Evolutionary conservation across 202 grass and related monocot genomes (phyloP), one percentile per base, ranked within the genome.

Genomic region (Setaria viridis): DNA sequence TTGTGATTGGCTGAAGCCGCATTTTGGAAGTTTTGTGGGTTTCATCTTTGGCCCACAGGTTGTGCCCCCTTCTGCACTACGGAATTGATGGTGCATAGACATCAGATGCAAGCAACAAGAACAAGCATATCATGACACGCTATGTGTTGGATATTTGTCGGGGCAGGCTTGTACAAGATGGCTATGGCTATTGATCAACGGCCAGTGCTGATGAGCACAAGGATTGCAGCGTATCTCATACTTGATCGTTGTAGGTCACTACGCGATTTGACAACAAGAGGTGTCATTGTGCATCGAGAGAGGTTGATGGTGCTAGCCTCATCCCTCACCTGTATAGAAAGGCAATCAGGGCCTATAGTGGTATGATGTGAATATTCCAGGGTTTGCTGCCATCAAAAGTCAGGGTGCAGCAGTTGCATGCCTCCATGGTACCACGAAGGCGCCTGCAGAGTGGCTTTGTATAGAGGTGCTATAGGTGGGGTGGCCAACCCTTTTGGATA

Each of bases 391-490:
- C 34, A 50, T 68, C 63, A 10, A 65, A 77, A 42, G 53, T 76
- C 11, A 37, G 65, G 32, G 34, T 67, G 82, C 75, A 54, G 59
- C 73, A 53, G 68, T 73, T 35, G 60, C 72, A 73, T 72, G 78
- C 33, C 72, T 74, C 33, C 90, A 85, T 88, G 82, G 82, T 91
- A 88, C 69, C 90, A 88, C 60, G 59, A 91, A 77, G 78, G 77
- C 6, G 66, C 82, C 72, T 53, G 67, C 34, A 47, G 71, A 88
- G 70, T 93, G 85, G 80, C 83, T 86, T 77, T 93, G 90, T 91
- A 95, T 91, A 95, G 78, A 84, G 86, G 88, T 90, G 84, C 39
- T 89, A 72, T 93, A 87, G 77, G 69, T 85, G 76, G 79, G 86
- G 86, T 87, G 84, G 77, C 70, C 83, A 76, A 54, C 71, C 85